A percentile compares a stretch with the other conserved stretches of the same genome.
These are phyloP conservation scores for Aegilops longissima DNA, from an alignment of 176 grass and related monocot species.

Conservation along the genomic window DNA sequence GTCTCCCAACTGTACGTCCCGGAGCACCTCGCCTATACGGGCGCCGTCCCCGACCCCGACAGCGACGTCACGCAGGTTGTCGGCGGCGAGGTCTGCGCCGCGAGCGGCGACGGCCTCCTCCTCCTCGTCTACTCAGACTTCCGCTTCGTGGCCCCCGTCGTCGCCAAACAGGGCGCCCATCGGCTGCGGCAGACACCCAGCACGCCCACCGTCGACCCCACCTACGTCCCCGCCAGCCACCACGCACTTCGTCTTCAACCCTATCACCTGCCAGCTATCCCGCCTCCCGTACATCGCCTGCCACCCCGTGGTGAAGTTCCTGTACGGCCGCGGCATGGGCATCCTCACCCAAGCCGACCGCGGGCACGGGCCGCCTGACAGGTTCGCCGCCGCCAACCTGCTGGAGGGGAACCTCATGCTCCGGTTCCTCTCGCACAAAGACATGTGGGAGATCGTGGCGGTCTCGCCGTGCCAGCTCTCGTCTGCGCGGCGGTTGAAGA, in stretches of 20 bases:
- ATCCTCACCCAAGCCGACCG: not conserved
- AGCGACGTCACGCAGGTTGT: not conserved
- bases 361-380: slow-evolving; percentile 8
- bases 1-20: not conserved
- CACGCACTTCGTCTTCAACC: not conserved
- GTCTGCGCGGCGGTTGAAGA: not conserved
- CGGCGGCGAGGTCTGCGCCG: not conserved
- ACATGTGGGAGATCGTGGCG: not conserved
- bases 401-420: not conserved
- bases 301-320: not conserved
- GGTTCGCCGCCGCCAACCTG: not conserved
- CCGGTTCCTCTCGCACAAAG: not conserved
- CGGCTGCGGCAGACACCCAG: not conserved
- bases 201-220: not conserved
- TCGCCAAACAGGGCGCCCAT: not conserved
- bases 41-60: not conserved
- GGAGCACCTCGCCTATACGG: not conserved
- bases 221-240: not conserved
- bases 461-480: not conserved
- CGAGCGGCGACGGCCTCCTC: slow-evolving; percentile 19
- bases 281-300: not conserved
- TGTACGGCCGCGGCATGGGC: not conserved
- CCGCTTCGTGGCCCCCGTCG: not conserved
- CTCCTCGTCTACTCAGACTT: not conserved
- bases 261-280: not conserved